These are phyloP conservation scores for Phaeosphaeriaceae sp. DNA, from an alignment of 2,329 filamentous ascomycete species.

Conservation along the genomic window DNA sequence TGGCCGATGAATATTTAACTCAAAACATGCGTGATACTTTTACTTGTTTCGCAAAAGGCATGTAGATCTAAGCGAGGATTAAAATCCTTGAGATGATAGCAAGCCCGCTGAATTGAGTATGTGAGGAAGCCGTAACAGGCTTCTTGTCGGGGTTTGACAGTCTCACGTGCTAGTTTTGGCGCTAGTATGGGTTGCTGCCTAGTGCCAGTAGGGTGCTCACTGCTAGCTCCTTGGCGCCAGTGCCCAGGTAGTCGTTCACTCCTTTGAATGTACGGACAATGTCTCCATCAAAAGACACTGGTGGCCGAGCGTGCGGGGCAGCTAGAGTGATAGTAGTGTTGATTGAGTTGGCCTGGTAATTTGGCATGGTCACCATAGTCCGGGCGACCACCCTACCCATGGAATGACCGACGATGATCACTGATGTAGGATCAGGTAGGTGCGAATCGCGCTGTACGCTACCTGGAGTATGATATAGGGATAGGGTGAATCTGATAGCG, in stretches of 20 bases:
- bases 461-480: constrained; percentile 89
- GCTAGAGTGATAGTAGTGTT: constrained; percentile 99
- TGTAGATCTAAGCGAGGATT: too few species aligned
- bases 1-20: too few species aligned
- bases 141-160: too few species aligned
- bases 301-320: constrained; percentile 88
- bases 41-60: too few species aligned
- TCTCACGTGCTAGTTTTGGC: too few species aligned
- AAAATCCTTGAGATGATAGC: too few species aligned
- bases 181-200: too few species aligned
- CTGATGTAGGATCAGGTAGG: constrained; percentile 90
- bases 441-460: constrained; percentile 76
- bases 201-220: too few species aligned
- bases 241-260: constrained; percentile 97
- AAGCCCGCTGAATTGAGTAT: too few species aligned
- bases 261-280: constrained; percentile 91
- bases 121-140: too few species aligned
- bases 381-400: constrained; percentile 98
- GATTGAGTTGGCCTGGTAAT: constrained; percentile 95
- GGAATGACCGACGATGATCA: constrained; percentile 93
- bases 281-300: constrained; percentile 92
- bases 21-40: too few species aligned
- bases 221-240: too few species aligned
- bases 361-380: constrained; percentile 92
- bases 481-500: constrained; percentile 92